These are phyloP conservation scores for Oryza meyeriana DNA, from an alignment of 176 grass and related monocot species.

Conservation along the genomic window DNA sequence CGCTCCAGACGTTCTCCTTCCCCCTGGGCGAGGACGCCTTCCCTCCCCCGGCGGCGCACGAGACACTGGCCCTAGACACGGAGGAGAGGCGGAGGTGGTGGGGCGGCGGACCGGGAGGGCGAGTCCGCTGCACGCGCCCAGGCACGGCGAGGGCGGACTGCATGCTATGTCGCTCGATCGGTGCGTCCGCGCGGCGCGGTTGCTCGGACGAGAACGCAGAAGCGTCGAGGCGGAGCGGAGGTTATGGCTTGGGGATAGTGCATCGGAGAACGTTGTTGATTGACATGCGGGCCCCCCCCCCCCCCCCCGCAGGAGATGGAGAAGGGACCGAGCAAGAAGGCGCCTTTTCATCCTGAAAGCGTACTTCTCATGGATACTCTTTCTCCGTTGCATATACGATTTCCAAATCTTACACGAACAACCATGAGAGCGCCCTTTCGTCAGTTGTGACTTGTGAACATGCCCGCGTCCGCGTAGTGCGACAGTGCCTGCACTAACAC, in stretches of 20 bases:
- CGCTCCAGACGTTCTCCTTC: slow-evolving; percentile 92
- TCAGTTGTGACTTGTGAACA: not conserved
- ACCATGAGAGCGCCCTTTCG: not conserved
- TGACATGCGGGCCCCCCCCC: slow-evolving; percentile 21
- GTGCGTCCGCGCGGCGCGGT: no score
- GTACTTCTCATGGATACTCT: fast-evolving
- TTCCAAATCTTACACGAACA: not conserved
- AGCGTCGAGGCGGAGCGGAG: not conserved
- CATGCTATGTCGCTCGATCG: slow-evolving; percentile 52
- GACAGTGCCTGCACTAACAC: not conserved
- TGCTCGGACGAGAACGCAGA: not conserved
- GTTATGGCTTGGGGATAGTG: slow-evolving; percentile 30
- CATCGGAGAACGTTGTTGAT: not conserved
- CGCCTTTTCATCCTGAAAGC: not conserved
- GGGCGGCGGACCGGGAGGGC: not conserved
- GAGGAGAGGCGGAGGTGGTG: not conserved
- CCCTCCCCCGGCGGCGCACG: slow-evolving; percentile 26
- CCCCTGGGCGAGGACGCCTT: slow-evolving; percentile 47
- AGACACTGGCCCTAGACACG: slow-evolving; percentile 18
- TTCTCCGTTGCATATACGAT: not conserved
- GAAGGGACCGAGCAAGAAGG: not conserved
- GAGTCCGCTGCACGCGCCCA: slow-evolving; percentile 52
- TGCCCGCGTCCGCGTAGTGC: not conserved
- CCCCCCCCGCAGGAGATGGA: not conserved
- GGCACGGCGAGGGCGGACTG: slow-evolving; percentile 55